These are phyloP conservation scores for Cryphonectria naterciae DNA, from an alignment of 2,329 filamentous ascomycete species.

Conservation along the genomic window DNA sequence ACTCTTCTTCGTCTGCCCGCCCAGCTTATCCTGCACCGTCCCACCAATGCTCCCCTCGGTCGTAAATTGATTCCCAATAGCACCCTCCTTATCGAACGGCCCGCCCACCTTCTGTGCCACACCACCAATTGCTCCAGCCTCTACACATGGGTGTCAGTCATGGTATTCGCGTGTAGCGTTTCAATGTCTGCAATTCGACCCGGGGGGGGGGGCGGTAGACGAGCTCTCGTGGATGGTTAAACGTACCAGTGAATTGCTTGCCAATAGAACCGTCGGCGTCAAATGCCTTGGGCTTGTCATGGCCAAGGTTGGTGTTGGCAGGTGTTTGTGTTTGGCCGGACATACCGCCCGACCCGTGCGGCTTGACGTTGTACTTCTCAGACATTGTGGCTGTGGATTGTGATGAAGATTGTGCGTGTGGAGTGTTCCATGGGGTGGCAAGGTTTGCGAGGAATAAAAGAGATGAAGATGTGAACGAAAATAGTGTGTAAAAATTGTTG, in stretches of 20 bases:
- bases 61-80: conserved; percentile 60
- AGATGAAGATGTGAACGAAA: no score
- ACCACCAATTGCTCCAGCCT: conserved; percentile 54
- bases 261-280: conserved; percentile 56
- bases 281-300: conserved; percentile 45
- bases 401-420: neutral
- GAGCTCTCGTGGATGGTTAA: neutral
- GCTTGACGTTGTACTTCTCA: conserved; percentile 28
- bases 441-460: neutral
- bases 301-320: conserved; percentile 34
- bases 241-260: conserved; percentile 57
- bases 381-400: conserved; percentile 21
- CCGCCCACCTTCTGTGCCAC: conserved; percentile 55
- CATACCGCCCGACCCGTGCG: conserved; percentile 26
- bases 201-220: neutral
- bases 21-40: conserved; percentile 51
- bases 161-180: neutral
- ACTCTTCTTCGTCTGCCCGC: conserved; percentile 40
- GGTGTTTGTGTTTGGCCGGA: conserved; percentile 30
- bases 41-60: conserved; percentile 56
- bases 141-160: conserved; percentile 32
- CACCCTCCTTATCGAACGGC: conserved; percentile 53
- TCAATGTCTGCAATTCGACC: neutral
- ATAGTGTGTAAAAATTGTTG: no score
- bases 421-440: no score